These are phyloP conservation scores for Simmondsia chinensis DNA, from an alignment of 148 eudicot genomes.

Conservation along the genomic window DNA sequence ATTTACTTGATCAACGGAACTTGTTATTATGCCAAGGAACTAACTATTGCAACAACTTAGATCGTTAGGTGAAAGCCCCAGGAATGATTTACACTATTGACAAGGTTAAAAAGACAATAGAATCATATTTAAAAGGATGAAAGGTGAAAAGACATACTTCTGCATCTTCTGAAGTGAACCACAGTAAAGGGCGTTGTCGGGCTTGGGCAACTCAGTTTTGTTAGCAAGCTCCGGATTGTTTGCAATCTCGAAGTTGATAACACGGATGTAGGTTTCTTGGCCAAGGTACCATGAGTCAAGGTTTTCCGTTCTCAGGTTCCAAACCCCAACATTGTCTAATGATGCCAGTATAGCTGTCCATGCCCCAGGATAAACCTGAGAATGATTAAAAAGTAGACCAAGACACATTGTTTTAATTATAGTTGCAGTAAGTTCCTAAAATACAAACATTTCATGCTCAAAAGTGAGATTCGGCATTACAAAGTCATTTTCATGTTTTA, in stretches of 20 bases:
- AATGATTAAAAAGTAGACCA: conserved; percentile 3
- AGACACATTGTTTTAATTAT: too few species aligned
- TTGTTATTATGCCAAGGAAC: too few species aligned
- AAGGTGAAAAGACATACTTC: conserved; percentile 37
- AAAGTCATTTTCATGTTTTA: too few species aligned
- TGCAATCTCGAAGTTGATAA: conserved; percentile 61
- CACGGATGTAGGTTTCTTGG: conserved; percentile 83
- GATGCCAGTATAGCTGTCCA: conserved; percentile 92
- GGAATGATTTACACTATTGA: neutral
- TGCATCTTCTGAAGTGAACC: conserved; percentile 68
- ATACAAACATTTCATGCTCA: too few species aligned
- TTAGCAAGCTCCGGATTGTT: conserved; percentile 48
- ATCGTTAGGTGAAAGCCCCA: too few species aligned
- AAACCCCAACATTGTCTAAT: conserved; percentile 89
- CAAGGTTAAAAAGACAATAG: neutral
- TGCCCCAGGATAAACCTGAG: conserved; percentile 91
- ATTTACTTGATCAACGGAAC: too few species aligned
- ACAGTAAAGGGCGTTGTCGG: conserved; percentile 76
- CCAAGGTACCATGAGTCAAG: conserved; percentile 97
- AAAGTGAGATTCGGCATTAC: too few species aligned
- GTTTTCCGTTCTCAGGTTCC: conserved; percentile 93
- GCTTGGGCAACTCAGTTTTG: conserved; percentile 74
- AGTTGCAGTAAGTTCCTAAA: too few species aligned
- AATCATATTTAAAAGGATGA: neutral
- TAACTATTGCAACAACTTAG: too few species aligned